Conservation (phyloP, 2,329 filamentous ascomycete species). For the Trichoderma pleuroti region DNA sequence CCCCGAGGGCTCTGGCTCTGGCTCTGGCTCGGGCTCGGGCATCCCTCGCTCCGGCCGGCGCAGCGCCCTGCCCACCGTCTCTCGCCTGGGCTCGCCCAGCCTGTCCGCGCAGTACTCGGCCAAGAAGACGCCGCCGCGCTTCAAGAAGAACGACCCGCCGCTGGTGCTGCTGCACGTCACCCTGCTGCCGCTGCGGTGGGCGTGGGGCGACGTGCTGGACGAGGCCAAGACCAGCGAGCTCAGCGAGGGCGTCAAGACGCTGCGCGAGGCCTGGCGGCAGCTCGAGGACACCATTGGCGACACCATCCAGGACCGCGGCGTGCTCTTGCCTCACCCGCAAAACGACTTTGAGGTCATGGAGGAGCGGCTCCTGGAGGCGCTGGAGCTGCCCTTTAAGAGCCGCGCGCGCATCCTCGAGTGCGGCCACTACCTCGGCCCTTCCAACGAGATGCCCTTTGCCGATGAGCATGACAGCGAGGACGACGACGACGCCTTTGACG, state of each 20-base stretch:
- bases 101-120: constrained; percentile 51
- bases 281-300: constrained; percentile 69
- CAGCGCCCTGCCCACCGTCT: constrained; percentile 46
- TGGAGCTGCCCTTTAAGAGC: constrained; percentile 63
- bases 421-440: constrained; percentile 68
- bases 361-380: constrained; percentile 69
- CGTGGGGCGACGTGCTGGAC: constrained; percentile 57
- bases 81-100: constrained; percentile 54
- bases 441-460: constrained; percentile 45
- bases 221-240: constrained; percentile 39
- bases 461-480: constrained; percentile 48
- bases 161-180: constrained; percentile 77
- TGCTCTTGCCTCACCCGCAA: constrained; percentile 73
- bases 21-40: constrained; percentile 45
- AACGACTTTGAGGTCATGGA: constrained; percentile 78
- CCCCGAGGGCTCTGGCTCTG: constrained; percentile 30
- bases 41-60: constrained; percentile 57
- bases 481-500: constrained; percentile 38
- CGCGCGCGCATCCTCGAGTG: constrained; percentile 70
- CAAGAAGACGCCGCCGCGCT: constrained; percentile 56
- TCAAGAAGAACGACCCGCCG: constrained; percentile 58
- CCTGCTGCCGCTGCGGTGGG: constrained; percentile 65
- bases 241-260: constrained; percentile 44
- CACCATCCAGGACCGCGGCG: constrained; percentile 68
- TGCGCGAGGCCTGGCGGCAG: constrained; percentile 63